phyloP scores from a whole-genome alignment of 768 basidiomycete genomes.

The Erythrobasidium yunnanense region DNA sequence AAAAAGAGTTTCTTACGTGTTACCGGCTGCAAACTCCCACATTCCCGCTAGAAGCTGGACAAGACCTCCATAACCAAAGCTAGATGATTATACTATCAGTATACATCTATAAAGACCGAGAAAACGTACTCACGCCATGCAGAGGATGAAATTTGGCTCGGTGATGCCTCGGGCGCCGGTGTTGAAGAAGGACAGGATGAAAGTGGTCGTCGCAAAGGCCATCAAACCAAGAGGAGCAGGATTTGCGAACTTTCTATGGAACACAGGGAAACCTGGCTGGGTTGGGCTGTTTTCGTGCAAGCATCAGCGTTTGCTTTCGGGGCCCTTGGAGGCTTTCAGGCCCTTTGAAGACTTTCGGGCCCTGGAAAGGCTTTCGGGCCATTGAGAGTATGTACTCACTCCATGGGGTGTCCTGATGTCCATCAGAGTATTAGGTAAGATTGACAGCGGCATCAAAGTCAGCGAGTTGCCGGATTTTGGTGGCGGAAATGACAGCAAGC shows the following conservation, averaged over 20 bases:
- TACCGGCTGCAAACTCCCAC: slow-evolving; percentile 43
- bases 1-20: slow-evolving; percentile 30
- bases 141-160: slow-evolving; percentile 20
- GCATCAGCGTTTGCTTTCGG: background rate
- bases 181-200: slow-evolving; percentile 41
- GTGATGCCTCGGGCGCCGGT: slow-evolving; percentile 6
- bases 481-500: too few species aligned
- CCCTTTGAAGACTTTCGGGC: background rate
- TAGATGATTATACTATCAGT: too few species aligned
- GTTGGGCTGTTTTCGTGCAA: background rate
- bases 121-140: slow-evolving; percentile 24
- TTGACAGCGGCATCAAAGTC: background rate
- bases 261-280: slow-evolving; percentile 22
- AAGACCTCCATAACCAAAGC: slow-evolving; percentile 31
- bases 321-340: background rate
- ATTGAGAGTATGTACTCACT: background rate
- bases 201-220: slow-evolving; percentile 41
- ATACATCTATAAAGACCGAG: too few species aligned
- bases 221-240: slow-evolving; percentile 41
- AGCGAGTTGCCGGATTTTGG: too few species aligned
- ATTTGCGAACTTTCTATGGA: slow-evolving; percentile 33
- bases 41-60: slow-evolving; percentile 35
- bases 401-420: background rate
- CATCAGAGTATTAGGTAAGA: background rate
- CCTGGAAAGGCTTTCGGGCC: slow-evolving; percentile 9